Base-by-base conservation (phyloP, 164 flowering plant genomes). In the Platanus orientalis region DNA sequence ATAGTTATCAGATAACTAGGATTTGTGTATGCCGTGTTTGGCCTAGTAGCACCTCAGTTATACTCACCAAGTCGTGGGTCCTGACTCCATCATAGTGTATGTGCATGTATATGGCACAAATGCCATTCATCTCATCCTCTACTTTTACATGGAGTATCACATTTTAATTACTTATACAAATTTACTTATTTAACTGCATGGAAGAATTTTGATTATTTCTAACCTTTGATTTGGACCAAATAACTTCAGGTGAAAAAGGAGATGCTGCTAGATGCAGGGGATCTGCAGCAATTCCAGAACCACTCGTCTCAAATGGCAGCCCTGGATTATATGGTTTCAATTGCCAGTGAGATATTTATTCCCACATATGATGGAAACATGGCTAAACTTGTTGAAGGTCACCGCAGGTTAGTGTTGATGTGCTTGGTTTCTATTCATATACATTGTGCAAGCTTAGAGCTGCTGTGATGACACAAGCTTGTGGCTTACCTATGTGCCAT, bases 231-330 rank as follows among this genome's bases (percentile, higher is more conserved):
- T 44, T 58, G 24, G 7, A 16, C 10, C 24, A 57, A 40, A 7
- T 55, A 36, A 59, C 62, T 77, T 60, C 80, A 95, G 99, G 86
- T 86, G 30, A 92, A 83, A 65, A 92, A 95, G 79, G 97, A 95
- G 58, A 87, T 69, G 81, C 73, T 92, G 75, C 80, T 95, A 36
- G 84, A 75, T 73, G 80, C 96, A 16, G 75, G 60, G 26, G 94
- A 91, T 54, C 70, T 91, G 63, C 71, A 72, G 62, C 86, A 80
- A 40, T 95, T 95, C 63, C 90, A 81, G 69, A 90, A 88, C 47
- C 97, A 95, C 75, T 89, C 97, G 26, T 95, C 99, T 70, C 99
- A 95, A 76, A 95, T 95, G 99, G 97, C 99, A 40, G 97, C 97
- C 26, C 76, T 95, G 29, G 97, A 95, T 78, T 95, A 87, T 57